Conservation (phyloP, 371 early-diverging fungal species). For the Apophysomyces sp. region DNA sequence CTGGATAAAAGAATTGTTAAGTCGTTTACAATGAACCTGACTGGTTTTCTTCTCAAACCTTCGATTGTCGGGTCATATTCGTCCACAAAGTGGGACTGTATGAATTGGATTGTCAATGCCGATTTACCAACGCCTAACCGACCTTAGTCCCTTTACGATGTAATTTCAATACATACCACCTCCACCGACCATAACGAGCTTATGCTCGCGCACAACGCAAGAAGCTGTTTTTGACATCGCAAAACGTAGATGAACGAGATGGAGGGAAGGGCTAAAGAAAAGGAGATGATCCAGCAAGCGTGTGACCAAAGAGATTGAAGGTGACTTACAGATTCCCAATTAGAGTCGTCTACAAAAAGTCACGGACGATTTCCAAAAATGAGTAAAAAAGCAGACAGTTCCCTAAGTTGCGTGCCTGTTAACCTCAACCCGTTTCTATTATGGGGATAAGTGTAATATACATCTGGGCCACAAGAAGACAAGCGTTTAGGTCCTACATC, state of each 20-base stretch:
- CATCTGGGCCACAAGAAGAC: no score
- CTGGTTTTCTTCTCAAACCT: slow-evolving; percentile 34
- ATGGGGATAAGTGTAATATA: no score
- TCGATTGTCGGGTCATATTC: slow-evolving; percentile 96
- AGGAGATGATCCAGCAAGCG: not conserved
- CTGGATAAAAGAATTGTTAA: slow-evolving; percentile 30
- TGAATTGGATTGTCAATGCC: slow-evolving; percentile 91
- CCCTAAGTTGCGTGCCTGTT: no score
- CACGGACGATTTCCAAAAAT: no score
- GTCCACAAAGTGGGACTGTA: slow-evolving; percentile 88
- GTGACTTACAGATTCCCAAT: not conserved
- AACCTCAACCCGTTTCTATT: no score
- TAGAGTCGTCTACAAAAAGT: no score
- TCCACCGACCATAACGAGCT: slow-evolving; percentile 86
- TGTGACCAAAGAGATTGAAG: not conserved
- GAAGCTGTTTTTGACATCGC: slow-evolving; percentile 1
- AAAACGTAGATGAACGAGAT: not conserved
- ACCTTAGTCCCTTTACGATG: not conserved
- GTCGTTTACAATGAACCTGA: not conserved
- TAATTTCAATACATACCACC: slow-evolving; percentile 61
- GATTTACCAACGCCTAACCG: slow-evolving; percentile 75
- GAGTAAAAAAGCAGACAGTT: no score
- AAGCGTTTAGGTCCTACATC: no score
- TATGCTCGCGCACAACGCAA: slow-evolving; percentile 58
- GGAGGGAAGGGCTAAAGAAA: not conserved